A percentile compares a stretch with the other conserved stretches of the same genome.
Conservation (phyloP, 768 basidiomycete species). For the Calocybe indica region DNA sequence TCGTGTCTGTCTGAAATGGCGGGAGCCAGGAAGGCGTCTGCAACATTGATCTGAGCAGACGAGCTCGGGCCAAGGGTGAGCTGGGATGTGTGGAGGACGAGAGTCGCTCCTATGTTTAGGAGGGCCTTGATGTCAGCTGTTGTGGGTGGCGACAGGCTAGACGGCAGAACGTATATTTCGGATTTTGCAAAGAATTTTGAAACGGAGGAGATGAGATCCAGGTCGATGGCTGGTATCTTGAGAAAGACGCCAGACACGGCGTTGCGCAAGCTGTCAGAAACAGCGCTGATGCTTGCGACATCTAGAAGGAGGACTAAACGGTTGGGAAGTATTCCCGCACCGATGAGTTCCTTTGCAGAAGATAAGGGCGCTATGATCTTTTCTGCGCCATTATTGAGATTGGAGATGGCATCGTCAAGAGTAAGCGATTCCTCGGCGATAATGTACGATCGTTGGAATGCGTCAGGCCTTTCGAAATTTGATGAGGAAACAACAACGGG, state of each 20-base stretch:
- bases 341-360: slow-evolving; percentile 62
- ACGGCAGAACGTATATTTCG: slow-evolving; percentile 56
- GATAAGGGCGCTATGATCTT: slow-evolving; percentile 72
- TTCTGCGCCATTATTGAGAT: slow-evolving; percentile 74
- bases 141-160: slow-evolving; percentile 46
- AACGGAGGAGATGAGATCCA: slow-evolving; percentile 73
- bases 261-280: slow-evolving; percentile 68
- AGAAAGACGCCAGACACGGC: slow-evolving; percentile 77
- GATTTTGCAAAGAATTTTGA: slow-evolving; percentile 66
- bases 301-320: slow-evolving; percentile 76
- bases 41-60: slow-evolving; percentile 57
- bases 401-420: slow-evolving; percentile 50
- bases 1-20: slow-evolving; percentile 84
- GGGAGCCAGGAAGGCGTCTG: slow-evolving; percentile 81
- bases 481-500: slow-evolving; percentile 58
- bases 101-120: slow-evolving; percentile 48
- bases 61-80: slow-evolving; percentile 58
- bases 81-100: slow-evolving; percentile 67
- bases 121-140: slow-evolving; percentile 56
- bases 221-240: slow-evolving; percentile 65
- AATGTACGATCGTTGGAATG: slow-evolving; percentile 40
- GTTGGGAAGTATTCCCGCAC: slow-evolving; percentile 54
- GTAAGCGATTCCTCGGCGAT: slow-evolving; percentile 47
- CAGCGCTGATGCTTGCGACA: slow-evolving; percentile 63
- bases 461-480: slow-evolving; percentile 20